Evolutionary conservation across 495 filamentous ascomycete genomes (phyloP).

Genomic region (Podospora didyma): DNA sequence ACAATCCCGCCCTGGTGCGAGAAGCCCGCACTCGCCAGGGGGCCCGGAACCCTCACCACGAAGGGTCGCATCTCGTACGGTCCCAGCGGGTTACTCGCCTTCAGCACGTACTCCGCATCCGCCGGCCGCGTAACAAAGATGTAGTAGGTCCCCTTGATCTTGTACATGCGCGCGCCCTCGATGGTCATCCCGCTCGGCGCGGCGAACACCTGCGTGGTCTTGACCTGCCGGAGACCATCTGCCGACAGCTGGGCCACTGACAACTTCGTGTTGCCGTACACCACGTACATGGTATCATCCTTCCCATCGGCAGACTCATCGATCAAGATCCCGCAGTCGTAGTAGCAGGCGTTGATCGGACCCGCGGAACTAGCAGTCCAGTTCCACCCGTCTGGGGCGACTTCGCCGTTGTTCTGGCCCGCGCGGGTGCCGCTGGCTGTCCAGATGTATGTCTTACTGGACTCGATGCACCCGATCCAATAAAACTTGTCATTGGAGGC

Average conservation of each 20-base stretch:
- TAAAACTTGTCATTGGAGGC: constrained; percentile 44
- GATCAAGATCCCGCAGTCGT: constrained; percentile 55
- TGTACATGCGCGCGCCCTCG: constrained; percentile 56
- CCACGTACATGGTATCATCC: constrained; percentile 53
- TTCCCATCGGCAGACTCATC: constrained; percentile 45
- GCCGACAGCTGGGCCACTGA: constrained; percentile 45
- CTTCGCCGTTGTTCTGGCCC: constrained; percentile 12
- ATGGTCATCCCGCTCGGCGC: constrained; percentile 34
- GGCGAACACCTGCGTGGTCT: constrained; percentile 39
- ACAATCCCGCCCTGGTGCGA: constrained; percentile 57
- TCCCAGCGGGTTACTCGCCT: constrained; percentile 42
- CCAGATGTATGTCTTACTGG: constrained; percentile 44
- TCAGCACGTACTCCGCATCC: constrained; percentile 44
- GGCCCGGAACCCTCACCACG: constrained; percentile 29
- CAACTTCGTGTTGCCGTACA: constrained; percentile 48
- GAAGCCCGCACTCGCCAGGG: constrained; percentile 40
- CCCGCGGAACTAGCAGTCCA: constrained; percentile 29
- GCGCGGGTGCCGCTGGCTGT: constrained; percentile 36
- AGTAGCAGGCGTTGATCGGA: constrained; percentile 48
- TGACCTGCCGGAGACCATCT: constrained; percentile 42
- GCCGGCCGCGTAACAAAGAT: constrained; percentile 47
- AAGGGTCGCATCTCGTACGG: constrained; percentile 42
- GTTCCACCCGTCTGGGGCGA: constrained; percentile 6
- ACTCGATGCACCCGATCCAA: constrained; percentile 55
- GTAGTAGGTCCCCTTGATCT: constrained; percentile 51